Evolutionary conservation across 495 filamentous ascomycete genomes (phyloP).

Genomic region (Xylaria venustula): DNA sequence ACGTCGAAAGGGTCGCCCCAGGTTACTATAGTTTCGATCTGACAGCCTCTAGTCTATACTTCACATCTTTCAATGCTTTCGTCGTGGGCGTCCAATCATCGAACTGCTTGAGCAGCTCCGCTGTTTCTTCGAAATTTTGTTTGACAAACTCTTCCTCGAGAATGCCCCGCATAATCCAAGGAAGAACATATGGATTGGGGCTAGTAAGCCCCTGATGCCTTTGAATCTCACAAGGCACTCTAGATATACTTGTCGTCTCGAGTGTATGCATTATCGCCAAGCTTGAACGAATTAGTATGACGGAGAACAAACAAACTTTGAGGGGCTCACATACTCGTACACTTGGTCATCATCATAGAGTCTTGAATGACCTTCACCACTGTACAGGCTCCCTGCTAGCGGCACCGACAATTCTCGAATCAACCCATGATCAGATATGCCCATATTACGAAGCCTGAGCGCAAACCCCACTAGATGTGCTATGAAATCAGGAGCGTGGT

Average conservation of each 20-base stretch:
- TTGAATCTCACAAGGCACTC: conserved; percentile 46
- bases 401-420: conserved; percentile 86
- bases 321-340: conserved; percentile 62
- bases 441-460: conserved; percentile 88
- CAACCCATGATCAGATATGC: conserved; percentile 87
- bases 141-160: conserved; percentile 91
- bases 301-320: background rate
- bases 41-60: conserved; percentile 91
- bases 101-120: conserved; percentile 79
- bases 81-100: conserved; percentile 89
- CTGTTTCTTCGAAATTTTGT: conserved; percentile 75
- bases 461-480: conserved; percentile 91
- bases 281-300: conserved; percentile 38
- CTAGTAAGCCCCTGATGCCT: conserved; percentile 48
- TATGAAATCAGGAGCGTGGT: conserved; percentile 91
- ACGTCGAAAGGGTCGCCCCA: background rate
- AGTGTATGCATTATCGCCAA: conserved; percentile 83
- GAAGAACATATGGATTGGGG: conserved; percentile 81
- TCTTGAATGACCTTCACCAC: conserved; percentile 88
- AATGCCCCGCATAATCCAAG: conserved; percentile 90
- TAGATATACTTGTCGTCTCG: conserved; percentile 68
- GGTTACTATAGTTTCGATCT: conserved; percentile 67
- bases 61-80: conserved; percentile 93
- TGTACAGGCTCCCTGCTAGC: conserved; percentile 86
- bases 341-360: conserved; percentile 90